Evolutionary conservation across 495 filamentous ascomycete species (phyloP), one percentile per base, ranked within the genome.

Genomic region (Echria macrotheca): DNA sequence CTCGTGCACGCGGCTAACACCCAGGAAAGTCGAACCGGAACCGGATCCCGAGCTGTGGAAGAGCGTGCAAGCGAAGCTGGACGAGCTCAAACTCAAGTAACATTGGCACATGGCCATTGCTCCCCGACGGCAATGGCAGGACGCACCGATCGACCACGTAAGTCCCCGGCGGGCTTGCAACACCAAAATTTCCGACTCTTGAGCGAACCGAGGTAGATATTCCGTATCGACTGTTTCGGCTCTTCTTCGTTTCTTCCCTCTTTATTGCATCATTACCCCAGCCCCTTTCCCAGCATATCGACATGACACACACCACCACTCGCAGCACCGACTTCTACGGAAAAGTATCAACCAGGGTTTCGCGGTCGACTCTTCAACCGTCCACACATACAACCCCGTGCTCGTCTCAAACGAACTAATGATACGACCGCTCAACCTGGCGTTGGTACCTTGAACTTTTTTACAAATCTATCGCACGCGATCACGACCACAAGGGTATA

Each of bases 41-140:
- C 77, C 75, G 2, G 82, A 88, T 48, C 83, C 84, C 1, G 84
- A 84, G 29, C 63, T 87, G 2, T 50, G 84, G 36, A 70, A 72
- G 59, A 77, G 70, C 28, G 68, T 91, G 9, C 74, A 83, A 59
- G 75, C 72, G 35, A 78, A 74, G 50, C 64, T 88, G 36, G 76
- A 72, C 23, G 63, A 47, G 7, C 31, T 82, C 49, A 66, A 59
- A 19, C 55, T 78, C 45, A 57, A 60, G 37, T 62, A 49, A 59
- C 55, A 42, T 5, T 33, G 42, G 23, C 32, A 14, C 2, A 26
- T 11, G 24, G 43, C 18, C 36, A 36, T 38, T 43, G 21, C n/a
- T 25, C 26, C 2, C 42, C 36, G 12, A 39, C 36, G 36, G 12
- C 36, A 39, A 39, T 39, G 36, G 8, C 36, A 14, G 14, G 36